A percentile compares a stretch with the other conserved stretches of the same genome.
These are phyloP conservation scores for Solanum pennellii DNA, from an alignment of 257 asterid genomes.

Conservation along the genomic window DNA sequence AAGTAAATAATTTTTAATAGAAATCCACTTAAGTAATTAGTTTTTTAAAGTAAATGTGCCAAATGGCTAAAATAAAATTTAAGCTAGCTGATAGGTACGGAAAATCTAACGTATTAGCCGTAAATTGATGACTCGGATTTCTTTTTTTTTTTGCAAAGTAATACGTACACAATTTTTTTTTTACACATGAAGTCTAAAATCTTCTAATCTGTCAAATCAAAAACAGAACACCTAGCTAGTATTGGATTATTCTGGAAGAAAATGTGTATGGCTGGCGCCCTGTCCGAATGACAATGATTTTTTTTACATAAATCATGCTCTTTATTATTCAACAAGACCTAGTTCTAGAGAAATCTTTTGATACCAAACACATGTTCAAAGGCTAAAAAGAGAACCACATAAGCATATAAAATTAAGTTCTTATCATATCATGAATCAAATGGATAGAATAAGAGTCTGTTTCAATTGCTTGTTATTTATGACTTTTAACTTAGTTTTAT, in stretches of 20 bases:
- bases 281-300: background rate
- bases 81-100: background rate
- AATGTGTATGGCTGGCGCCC: background rate
- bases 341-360: background rate
- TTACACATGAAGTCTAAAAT: background rate
- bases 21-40: too few species aligned
- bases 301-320: background rate
- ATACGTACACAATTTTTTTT: background rate
- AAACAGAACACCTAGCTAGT: background rate
- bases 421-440: background rate
- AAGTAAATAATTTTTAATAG: too few species aligned
- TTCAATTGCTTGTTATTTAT: too few species aligned
- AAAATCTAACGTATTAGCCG: background rate
- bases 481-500: too few species aligned
- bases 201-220: background rate
- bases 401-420: background rate
- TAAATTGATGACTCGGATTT: background rate
- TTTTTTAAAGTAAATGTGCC: background rate
- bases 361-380: background rate
- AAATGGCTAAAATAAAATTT: background rate
- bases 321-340: background rate
- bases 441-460: background rate
- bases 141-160: background rate
- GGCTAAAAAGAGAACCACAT: background rate
- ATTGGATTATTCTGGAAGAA: background rate